Evolutionary conservation across 176 grass and related monocot species (phyloP), one percentile per base, ranked within the genome.

Genomic region (Zoysia japonica): DNA sequence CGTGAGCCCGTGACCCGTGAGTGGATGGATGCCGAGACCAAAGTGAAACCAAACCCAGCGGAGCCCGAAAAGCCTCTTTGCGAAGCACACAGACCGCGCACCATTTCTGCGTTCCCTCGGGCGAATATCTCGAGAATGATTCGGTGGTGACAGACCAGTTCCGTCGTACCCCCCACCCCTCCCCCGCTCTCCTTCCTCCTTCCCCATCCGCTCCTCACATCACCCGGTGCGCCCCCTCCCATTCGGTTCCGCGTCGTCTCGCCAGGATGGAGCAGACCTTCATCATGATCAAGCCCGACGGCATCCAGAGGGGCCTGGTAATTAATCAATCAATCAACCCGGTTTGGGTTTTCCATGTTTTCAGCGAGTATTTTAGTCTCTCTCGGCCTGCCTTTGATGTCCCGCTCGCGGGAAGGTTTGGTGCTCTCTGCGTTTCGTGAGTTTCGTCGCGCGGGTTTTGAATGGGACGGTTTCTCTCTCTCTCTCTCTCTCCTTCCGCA

Each of bases 251-350:
- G 4, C 20, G 44, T 40, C 54, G 77, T 71, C 39, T 76, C 41
- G 84, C 7, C 5, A 59, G 39, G 43, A 87, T 90, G 84, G 88
- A 90, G 76, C 84, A 90, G 76, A 77, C 65, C 46, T 90, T 90
- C 80, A 90, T 90, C 88, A 90, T 90, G 88, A 90, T 90, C 85
- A 90, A 90, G 80, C 88, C 88, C 15, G 88, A 90, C 71, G 88
- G 88, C 71, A 85, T 90, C 70, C 89, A 90, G 77, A 65, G 89
- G 49, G 89, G 85, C 80, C 80, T 90, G 84, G 89, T 87, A 51
- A 77, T 81, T 28, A 28, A 28, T 28, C 28, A 28, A 28, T 28
- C 28, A 28, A 28, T 28, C 0, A 28, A 28, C 28, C 65, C 59
- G 4, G 4, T 41, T 20, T 43, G 35, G 9, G 11, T 45, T 68